A percentile compares a stretch with the other conserved stretches of the same genome.
phyloP scores from a whole-genome alignment of 1,284 basidiomycete species.

The Xerocomus minutiporus region DNA sequence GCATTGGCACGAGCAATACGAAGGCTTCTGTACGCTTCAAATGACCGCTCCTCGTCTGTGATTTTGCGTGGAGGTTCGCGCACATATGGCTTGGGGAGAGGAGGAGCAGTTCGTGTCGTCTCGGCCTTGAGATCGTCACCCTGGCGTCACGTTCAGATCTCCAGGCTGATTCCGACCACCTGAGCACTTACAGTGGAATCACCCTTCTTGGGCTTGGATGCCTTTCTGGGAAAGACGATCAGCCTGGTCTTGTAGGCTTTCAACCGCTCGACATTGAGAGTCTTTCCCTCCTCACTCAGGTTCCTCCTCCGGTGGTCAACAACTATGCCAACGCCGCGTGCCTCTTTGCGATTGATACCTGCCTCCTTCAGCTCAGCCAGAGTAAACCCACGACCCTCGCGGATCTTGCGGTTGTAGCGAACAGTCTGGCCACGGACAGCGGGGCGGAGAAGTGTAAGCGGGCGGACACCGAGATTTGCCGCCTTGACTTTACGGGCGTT shows the following conservation, averaged over 20 bases:
- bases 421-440: conserved; percentile 96
- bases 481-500: conserved; percentile 92
- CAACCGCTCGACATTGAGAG: conserved; percentile 92
- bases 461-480: conserved; percentile 87
- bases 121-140: conserved; percentile 80
- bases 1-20: conserved; percentile 82
- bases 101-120: conserved; percentile 69
- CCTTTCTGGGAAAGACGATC: conserved; percentile 95
- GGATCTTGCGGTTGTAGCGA: conserved; percentile 98
- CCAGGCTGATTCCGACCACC: neutral
- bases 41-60: conserved; percentile 86
- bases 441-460: conserved; percentile 89
- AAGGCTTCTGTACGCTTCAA: conserved; percentile 86
- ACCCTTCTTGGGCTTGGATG: conserved; percentile 92
- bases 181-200: conserved; percentile 73
- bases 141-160: conserved; percentile 37
- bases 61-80: conserved; percentile 92
- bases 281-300: conserved; percentile 95
- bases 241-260: conserved; percentile 87
- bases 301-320: conserved; percentile 98
- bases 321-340: conserved; percentile 88
- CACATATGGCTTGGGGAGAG: conserved; percentile 65
- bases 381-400: conserved; percentile 97
- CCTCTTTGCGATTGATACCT: conserved; percentile 93
- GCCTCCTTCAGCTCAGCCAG: conserved; percentile 94